phyloP scores from a whole-genome alignment of 441 rosid species.

The Euphorbia celastroides region DNA sequence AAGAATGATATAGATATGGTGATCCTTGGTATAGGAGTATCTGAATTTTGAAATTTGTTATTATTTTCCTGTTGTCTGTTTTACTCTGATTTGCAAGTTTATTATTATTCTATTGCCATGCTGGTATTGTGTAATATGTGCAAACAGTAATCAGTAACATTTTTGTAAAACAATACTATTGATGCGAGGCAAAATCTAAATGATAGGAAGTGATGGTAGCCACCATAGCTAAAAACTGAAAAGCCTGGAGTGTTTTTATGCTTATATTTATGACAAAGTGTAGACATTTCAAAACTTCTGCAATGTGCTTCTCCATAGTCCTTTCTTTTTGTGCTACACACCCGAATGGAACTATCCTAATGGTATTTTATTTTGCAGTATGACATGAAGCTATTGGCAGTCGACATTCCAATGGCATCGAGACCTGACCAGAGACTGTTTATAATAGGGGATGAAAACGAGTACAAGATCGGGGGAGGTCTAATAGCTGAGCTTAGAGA shows the following conservation, averaged over 20 bases:
- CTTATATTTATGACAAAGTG: too few species aligned
- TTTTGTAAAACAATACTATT: too few species aligned
- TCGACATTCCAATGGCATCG: slow-evolving; percentile 82
- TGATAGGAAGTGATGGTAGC: too few species aligned
- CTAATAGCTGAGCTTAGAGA: slow-evolving; percentile 73
- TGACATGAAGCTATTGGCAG: slow-evolving; percentile 71
- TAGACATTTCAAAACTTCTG: background rate
- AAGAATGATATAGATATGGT: background rate
- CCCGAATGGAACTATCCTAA: background rate
- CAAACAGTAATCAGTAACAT: too few species aligned
- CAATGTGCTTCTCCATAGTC: background rate
- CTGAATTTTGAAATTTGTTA: background rate
- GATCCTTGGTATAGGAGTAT: background rate
- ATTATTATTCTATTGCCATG: background rate
- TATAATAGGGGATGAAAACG: slow-evolving; percentile 83
- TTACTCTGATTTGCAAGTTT: background rate
- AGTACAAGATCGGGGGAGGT: slow-evolving; percentile 82
- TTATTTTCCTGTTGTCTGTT: background rate
- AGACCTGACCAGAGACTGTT: slow-evolving; percentile 84
- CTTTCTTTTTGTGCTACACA: background rate
- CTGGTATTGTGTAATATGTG: background rate
- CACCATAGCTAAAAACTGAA: too few species aligned
- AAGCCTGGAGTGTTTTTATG: too few species aligned
- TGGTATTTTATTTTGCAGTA: slow-evolving; percentile 47
- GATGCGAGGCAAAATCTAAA: too few species aligned